Evolutionary conservation across 2,329 filamentous ascomycete genomes (phyloP), one percentile per base, ranked within the genome.

Genomic region (Neopestalotiopsis clavispora): DNA sequence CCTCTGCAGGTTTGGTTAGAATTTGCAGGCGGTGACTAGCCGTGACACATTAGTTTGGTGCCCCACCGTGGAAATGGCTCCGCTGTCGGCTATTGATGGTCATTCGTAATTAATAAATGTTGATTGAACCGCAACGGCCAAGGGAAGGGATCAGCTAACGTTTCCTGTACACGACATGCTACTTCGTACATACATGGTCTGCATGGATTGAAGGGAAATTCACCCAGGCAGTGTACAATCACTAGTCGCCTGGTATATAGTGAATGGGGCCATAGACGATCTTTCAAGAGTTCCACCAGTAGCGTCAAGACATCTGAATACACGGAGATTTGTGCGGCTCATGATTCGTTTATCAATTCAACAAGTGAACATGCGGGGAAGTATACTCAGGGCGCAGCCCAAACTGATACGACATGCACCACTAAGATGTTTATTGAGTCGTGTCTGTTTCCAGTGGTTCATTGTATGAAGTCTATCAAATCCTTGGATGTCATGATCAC

Each of bases 21-120:
- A 66, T 66, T 66, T 66, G 64, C 64, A 66, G 49, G 30, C 28
- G 17, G 64, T 57, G 52, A 66, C 45, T 57, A 28, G 30, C 28
- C n/a, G 64, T 57, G 52, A 66, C 45, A 66, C 64, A 66, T 66
- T 66, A 66, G 63, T 30, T 42, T 52, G 42, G 45, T 42, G 42
- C 52, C 42, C 65, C 38, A 49, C 57, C 28, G 14, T 7, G 14
- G 28, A 13, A 9, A 23, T 57, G 49, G 20, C 49, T 66, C 63
- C 42, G 63, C 40, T 64, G n/a, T 64, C 61, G 61, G 61, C 61
- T 62, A 30, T 61, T 30, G 12, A 38, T 34, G 40, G 17, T 20
- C 45, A 52, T 52, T 17, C 20, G 45, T 52, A 17, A n/a, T n/a
- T 17, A 52, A 4, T 17, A n/a, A n/a, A 23, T n/a, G 23, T 52